These are phyloP conservation scores for Xanthoconium stramineum DNA, from an alignment of 768 basidiomycete species.

Conservation along the genomic window DNA sequence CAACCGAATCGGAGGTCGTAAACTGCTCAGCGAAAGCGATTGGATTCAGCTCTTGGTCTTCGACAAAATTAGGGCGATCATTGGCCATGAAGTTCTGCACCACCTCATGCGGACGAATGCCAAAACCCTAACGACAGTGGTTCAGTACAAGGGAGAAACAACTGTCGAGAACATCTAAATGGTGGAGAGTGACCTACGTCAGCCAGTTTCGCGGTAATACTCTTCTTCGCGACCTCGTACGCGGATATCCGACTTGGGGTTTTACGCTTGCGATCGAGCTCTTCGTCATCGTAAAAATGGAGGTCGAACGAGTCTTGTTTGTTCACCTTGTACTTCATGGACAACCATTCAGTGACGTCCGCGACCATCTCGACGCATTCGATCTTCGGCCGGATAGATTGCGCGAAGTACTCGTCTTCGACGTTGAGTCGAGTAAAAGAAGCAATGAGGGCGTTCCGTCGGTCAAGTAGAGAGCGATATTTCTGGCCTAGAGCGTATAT, in stretches of 20 bases:
- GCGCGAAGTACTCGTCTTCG: constrained; percentile 73
- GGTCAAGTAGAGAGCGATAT: constrained; percentile 81
- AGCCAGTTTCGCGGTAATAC: constrained; percentile 71
- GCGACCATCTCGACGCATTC: constrained; percentile 86
- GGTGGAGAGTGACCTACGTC: constrained; percentile 48
- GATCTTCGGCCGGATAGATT: constrained; percentile 60
- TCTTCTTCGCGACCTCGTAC: constrained; percentile 83
- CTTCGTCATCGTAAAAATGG: constrained; percentile 69
- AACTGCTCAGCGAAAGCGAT: constrained; percentile 83
- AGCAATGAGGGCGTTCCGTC: constrained; percentile 57
- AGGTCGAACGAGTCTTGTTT: constrained; percentile 61
- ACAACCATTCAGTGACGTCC: constrained; percentile 89
- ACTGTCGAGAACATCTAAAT: background rate
- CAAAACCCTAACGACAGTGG: constrained; percentile 63
- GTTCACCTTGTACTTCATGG: constrained; percentile 77
- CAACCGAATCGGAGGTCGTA: constrained; percentile 61
- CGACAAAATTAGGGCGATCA: constrained; percentile 62
- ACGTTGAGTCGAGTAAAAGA: constrained; percentile 69
- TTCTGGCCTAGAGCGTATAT: constrained; percentile 86
- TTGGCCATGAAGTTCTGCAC: constrained; percentile 77
- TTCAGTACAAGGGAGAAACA: background rate
- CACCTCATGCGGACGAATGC: constrained; percentile 75
- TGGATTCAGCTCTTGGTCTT: constrained; percentile 81
- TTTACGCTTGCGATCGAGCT: constrained; percentile 62
- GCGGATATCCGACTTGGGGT: constrained; percentile 80